phyloP scores from a whole-genome alignment of 805 yeast genomes.

The Torulaspora maleeae region DNA sequence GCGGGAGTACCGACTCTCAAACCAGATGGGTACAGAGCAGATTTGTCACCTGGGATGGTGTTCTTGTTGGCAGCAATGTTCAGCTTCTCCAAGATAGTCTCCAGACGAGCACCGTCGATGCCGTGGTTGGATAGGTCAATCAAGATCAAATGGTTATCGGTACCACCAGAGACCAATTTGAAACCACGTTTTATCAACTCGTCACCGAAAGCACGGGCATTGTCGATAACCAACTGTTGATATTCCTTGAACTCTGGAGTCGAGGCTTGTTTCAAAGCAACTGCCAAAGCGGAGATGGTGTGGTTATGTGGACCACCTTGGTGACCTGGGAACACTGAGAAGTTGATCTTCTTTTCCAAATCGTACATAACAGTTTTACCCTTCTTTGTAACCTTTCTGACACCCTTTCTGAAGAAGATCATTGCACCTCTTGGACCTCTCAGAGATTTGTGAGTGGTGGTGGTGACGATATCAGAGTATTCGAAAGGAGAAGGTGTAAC shows the following conservation, averaged over 20 bases:
- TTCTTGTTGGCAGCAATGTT: constrained; percentile 95
- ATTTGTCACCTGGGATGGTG: constrained; percentile 93
- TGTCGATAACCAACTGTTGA: constrained; percentile 76
- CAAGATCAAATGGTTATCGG: constrained; percentile 89
- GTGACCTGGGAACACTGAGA: constrained; percentile 98
- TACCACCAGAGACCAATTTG: constrained; percentile 83
- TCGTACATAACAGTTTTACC: constrained; percentile 85
- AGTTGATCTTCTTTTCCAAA: constrained; percentile 86
- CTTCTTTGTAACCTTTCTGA: constrained; percentile 71
- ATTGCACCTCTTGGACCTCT: constrained; percentile 99
- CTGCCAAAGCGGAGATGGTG: constrained; percentile 93
- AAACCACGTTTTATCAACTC: constrained; percentile 61
- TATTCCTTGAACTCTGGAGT: constrained; percentile 84
- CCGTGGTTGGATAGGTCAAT: constrained; percentile 69
- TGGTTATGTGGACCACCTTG: constrained; percentile 99
- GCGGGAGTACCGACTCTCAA: constrained; percentile 97
- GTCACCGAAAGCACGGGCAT: constrained; percentile 72
- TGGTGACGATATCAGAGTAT: constrained; percentile 92
- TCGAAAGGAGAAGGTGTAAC: constrained; percentile 91
- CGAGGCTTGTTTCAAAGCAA: constrained; percentile 87
- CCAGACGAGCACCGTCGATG: constrained; percentile 95
- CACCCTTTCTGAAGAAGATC: constrained; percentile 95
- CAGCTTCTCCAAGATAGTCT: constrained; percentile 79
- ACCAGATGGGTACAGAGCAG: constrained; percentile 95
- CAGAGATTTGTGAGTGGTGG: constrained; percentile 95